Conservation (phyloP, 441 rosid genomes). For the Erodium moschatum region DNA sequence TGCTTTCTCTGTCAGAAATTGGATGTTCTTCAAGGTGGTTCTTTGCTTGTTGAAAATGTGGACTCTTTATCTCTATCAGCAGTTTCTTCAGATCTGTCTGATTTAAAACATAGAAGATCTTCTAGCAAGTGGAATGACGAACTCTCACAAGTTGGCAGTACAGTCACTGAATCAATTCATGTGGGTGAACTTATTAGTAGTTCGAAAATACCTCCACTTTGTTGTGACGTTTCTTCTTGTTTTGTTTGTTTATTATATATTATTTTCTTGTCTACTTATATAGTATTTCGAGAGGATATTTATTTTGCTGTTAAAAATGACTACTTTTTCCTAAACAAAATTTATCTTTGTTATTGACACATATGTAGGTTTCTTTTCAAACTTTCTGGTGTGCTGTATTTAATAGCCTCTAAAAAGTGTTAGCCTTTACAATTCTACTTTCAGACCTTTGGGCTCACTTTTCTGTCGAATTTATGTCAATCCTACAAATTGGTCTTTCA, state of each 20-base stretch:
- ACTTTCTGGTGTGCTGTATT: background rate
- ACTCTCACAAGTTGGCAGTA: slow-evolving; percentile 57
- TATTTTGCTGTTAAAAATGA: background rate
- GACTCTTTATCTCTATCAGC: slow-evolving; percentile 33
- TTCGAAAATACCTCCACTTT: slow-evolving; percentile 35
- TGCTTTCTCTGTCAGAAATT: slow-evolving; percentile 37
- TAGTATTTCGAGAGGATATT: background rate
- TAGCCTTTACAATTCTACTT: background rate
- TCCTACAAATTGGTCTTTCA: background rate
- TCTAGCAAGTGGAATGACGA: slow-evolving; percentile 81
- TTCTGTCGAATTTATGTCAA: background rate
- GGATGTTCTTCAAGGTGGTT: slow-evolving; percentile 35
- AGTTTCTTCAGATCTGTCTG: slow-evolving; percentile 40
- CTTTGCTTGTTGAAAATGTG: too few relatives aligned
- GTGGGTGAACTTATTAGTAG: slow-evolving; percentile 44
- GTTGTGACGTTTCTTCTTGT: background rate
- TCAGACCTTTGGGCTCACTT: background rate
- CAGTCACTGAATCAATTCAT: slow-evolving; percentile 60
- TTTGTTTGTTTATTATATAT: background rate
- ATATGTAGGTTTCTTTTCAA: background rate
- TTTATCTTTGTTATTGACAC: background rate
- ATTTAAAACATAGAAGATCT: slow-evolving; percentile 57
- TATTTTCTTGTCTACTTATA: background rate
- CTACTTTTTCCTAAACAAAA: too few relatives aligned
- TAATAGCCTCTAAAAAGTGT: background rate